Percentiles rank a stretch among this genome's conserved stretches.
phyloP scores from a whole-genome alignment of 495 filamentous ascomycete species.

The Usnea hakonensis region DNA sequence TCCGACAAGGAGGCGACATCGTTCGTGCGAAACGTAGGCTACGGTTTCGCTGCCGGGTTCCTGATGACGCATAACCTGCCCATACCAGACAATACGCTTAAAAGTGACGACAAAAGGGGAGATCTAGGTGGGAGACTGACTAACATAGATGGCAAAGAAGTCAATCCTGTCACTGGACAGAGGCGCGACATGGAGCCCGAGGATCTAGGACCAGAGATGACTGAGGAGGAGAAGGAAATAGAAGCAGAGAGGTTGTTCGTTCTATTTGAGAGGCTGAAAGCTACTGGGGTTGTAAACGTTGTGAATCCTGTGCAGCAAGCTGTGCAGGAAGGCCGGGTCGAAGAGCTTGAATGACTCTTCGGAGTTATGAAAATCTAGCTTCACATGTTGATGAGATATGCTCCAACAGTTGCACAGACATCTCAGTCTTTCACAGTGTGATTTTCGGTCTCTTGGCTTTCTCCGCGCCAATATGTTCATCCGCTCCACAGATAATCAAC shows the following conservation, averaged over 20 bases:
- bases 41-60: conserved; percentile 87
- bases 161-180: conserved; percentile 92
- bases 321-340: conserved; percentile 65
- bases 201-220: conserved; percentile 60
- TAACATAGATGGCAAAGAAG: conserved; percentile 26
- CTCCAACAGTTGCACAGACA: background rate
- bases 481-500: background rate
- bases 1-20: conserved; percentile 64
- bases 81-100: conserved; percentile 57
- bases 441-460: background rate
- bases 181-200: conserved; percentile 59
- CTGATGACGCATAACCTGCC: conserved; percentile 72
- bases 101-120: conserved; percentile 9
- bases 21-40: conserved; percentile 77
- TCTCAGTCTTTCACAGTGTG: background rate
- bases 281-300: conserved; percentile 73
- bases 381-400: background rate
- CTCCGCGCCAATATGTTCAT: background rate
- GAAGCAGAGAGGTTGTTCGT: conserved; percentile 93
- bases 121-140: conserved; percentile 19
- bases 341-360: conserved; percentile 47
- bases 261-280: conserved; percentile 84
- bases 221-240: conserved; percentile 79
- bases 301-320: conserved; percentile 80
- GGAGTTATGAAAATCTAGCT: background rate